Percentiles rank a stretch among this genome's conserved stretches.
These are phyloP conservation scores for Huntiella savannae DNA, from an alignment of 2,329 filamentous ascomycete species.

Conservation along the genomic window DNA sequence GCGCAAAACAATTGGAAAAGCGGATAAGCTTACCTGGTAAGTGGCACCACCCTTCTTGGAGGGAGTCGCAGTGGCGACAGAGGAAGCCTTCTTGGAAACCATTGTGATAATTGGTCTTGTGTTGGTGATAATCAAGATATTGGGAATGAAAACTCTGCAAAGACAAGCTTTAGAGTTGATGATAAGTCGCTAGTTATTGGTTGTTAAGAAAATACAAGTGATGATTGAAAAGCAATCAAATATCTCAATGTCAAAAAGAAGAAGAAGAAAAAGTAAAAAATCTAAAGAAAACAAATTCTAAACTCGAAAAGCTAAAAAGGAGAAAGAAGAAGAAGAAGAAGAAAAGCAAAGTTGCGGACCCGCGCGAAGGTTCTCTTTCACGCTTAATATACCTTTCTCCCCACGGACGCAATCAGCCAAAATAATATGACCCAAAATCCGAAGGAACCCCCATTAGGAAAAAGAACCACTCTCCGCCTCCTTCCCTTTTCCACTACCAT, in stretches of 20 bases:
- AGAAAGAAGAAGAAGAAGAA: slow-evolving; percentile 16
- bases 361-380: no score
- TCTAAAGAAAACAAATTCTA: background rate
- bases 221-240: background rate
- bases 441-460: background rate
- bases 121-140: background rate
- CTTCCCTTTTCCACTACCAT: slow-evolving; percentile 1
- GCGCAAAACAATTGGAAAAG: background rate
- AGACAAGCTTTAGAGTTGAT: background rate
- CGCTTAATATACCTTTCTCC: slow-evolving; percentile 16
- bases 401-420: slow-evolving; percentile 22
- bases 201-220: background rate
- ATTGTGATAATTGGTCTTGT: slow-evolving; percentile 22
- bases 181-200: background rate
- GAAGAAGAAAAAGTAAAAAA: background rate
- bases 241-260: slow-evolving; percentile 4
- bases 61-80: slow-evolving; percentile 25
- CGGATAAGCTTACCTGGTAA: slow-evolving; percentile 34
- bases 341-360: slow-evolving; percentile 8
- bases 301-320: slow-evolving; percentile 12
- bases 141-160: background rate
- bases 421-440: background rate
- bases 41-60: slow-evolving; percentile 31
- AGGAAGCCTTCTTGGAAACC: slow-evolving; percentile 38
- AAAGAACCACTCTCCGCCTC: background rate